These are phyloP conservation scores for Sclerotinia trifoliorum DNA, from an alignment of 2,329 filamentous ascomycete genomes.

Conservation along the genomic window DNA sequence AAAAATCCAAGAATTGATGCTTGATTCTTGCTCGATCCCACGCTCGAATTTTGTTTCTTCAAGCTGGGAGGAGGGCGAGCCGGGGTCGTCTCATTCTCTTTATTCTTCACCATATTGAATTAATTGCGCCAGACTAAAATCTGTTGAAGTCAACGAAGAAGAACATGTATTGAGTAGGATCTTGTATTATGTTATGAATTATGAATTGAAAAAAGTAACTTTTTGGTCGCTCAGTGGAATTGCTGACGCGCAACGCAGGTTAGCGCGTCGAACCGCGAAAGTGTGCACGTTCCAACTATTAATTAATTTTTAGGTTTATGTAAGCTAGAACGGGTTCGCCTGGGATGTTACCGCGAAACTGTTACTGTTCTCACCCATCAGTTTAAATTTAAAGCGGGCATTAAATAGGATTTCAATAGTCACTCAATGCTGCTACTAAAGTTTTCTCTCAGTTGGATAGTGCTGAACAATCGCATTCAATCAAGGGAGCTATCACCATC, in stretches of 20 bases:
- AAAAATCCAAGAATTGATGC: conserved; percentile 79
- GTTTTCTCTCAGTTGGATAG: not conserved
- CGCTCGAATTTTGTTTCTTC: conserved; percentile 39
- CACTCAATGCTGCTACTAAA: not conserved
- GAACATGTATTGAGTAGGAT: not conserved
- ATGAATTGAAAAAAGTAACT: conserved; percentile 6
- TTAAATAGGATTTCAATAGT: not conserved
- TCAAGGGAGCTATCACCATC: not conserved
- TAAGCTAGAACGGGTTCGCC: too few relatives aligned
- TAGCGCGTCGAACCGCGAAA: conserved; percentile 17
- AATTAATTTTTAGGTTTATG: too few relatives aligned
- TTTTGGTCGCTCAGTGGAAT: conserved; percentile 6
- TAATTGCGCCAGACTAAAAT: not conserved
- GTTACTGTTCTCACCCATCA: too few relatives aligned
- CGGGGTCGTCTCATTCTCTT: conserved; percentile 32
- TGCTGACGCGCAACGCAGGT: not conserved
- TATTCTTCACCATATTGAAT: conserved; percentile 30
- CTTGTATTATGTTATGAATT: not conserved
- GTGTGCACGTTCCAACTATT: not conserved
- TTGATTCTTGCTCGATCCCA: conserved; percentile 55
- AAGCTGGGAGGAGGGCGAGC: conserved; percentile 33
- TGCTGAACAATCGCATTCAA: too few relatives aligned
- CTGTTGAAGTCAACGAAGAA: not conserved
- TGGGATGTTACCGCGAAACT: too few relatives aligned
- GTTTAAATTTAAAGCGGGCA: not conserved